Conservation (phyloP, 2,329 filamentous ascomycete species). For the Aspergillus alliaceus region DNA sequence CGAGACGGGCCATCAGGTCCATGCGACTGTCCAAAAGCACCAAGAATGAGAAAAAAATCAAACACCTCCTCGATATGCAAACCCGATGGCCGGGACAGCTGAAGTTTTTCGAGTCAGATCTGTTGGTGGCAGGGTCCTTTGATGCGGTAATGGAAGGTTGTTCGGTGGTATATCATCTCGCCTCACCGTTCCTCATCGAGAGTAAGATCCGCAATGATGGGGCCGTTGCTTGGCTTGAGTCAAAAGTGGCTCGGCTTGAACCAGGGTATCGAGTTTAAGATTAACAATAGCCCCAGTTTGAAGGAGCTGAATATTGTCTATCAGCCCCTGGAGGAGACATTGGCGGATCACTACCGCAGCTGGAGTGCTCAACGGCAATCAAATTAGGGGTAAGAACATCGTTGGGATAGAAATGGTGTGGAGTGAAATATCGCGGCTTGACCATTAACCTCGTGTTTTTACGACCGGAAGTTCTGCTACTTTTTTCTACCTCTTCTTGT, state of each 20-base stretch:
- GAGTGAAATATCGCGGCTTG: too few relatives aligned
- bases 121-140: conserved; percentile 30
- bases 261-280: conserved; percentile 20
- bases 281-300: conserved; percentile 22
- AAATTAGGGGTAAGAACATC: background rate
- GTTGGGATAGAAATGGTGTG: too few relatives aligned
- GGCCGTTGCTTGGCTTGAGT: conserved; percentile 21
- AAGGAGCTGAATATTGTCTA: conserved; percentile 22
- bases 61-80: conserved; percentile 18
- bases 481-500: too few relatives aligned
- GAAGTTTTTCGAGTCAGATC: conserved; percentile 31
- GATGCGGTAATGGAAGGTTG: conserved; percentile 27
- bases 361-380: conserved; percentile 4
- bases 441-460: too few relatives aligned
- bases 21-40: conserved; percentile 16
- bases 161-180: conserved; percentile 35
- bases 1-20: conserved; percentile 12
- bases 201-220: conserved; percentile 24
- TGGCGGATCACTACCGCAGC: conserved; percentile 13
- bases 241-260: conserved; percentile 21
- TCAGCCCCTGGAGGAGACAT: conserved; percentile 14
- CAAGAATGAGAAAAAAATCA: conserved; percentile 16
- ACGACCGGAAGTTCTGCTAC: too few relatives aligned
- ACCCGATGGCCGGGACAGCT: conserved; percentile 10
- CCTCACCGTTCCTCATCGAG: conserved; percentile 33